Evolutionary conservation across 2,329 filamentous ascomycete genomes (phyloP), one percentile per base, ranked within the genome.

Genomic region (Aspergillus puulaauensis): DNA sequence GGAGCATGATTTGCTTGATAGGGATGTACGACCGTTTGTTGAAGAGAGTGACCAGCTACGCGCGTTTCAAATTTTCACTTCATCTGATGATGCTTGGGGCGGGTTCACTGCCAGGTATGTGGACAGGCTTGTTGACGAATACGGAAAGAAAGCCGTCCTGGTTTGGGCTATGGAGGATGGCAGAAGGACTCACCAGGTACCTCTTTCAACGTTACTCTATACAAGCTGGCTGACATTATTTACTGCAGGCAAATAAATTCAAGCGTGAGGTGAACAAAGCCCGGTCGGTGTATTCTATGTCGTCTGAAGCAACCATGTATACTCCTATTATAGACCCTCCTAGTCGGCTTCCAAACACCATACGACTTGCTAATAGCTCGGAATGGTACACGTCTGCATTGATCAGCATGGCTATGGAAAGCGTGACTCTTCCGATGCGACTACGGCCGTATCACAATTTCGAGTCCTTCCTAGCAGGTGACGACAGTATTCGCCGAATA

Each of bases 11-110:
- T 75, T 98, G 5, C 79, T 97, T 4, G 95, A 99, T 70, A 85
- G 93, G n/a, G 93, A 99, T 72, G 79, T 97, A 63, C 83, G 95
- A 39, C 87, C 87, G 0, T 97, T 97, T 70, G 85, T 88, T 2
- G 95, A 99, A 76, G 95, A 98, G 75, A 95, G 92, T 63, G 95
- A 99, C 73, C 87, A 91, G 55, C 82, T 98, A 77, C 93, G 97
- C 74, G 93, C 89, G 0, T 80, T 99, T 17, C 93, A 98, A 72
- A 71, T 93, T 11, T 83, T 93, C 60, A 81, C 87, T 2, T 83
- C 84, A 4, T 76, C 87, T 6, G 90, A 93, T 69, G 90, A 93
- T 74, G 89, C 88, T 12, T 95, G 90, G 90, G 89, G 87, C 60
- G 90, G 90, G 0, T 93, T 93, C 70, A 83, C 87, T 6, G 79